A percentile compares a stretch with the other conserved stretches of the same genome.
Conservation (phyloP, 2,329 filamentous ascomycete genomes). For the Fulvia fulva region DNA sequence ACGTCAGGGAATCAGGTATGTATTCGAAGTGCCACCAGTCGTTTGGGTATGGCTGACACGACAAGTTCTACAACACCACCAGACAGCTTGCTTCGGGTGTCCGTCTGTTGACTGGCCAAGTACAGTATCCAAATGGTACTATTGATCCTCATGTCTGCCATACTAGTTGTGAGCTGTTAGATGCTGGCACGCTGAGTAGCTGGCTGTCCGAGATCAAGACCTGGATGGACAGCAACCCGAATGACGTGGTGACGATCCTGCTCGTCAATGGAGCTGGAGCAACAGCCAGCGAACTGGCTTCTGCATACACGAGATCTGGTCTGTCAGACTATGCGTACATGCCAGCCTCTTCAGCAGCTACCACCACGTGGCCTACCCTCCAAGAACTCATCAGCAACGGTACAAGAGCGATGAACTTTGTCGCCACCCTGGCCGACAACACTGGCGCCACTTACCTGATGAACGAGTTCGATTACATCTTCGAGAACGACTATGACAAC, state of each 20-base stretch:
- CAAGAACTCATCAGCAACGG: constrained; percentile 64
- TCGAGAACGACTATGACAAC: constrained; percentile 44
- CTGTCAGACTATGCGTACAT: constrained; percentile 44
- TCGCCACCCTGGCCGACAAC: constrained; percentile 79
- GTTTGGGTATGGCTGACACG: neutral
- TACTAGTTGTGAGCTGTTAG: constrained; percentile 55
- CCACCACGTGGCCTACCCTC: constrained; percentile 76
- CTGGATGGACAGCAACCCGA: constrained; percentile 64
- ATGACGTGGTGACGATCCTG: constrained; percentile 82
- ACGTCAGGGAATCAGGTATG: constrained; percentile 51
- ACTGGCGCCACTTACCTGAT: constrained; percentile 77
- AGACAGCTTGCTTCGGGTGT: constrained; percentile 59
- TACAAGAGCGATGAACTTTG: constrained; percentile 55
- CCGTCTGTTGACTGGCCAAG: constrained; percentile 62
- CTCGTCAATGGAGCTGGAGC: constrained; percentile 68
- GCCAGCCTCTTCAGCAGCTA: constrained; percentile 30
- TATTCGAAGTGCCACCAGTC: neutral
- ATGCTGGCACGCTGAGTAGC: constrained; percentile 48
- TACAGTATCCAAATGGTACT: constrained; percentile 48
- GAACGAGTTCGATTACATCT: constrained; percentile 39
- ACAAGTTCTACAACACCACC: constrained; percentile 50
- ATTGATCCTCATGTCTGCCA: constrained; percentile 59
- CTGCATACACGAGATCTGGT: constrained; percentile 50
- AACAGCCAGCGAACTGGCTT: constrained; percentile 40
- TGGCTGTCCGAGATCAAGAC: constrained; percentile 57